Base-by-base conservation (phyloP, 2,329 filamentous ascomycete genomes). In the Gremmenia infestans region DNA sequence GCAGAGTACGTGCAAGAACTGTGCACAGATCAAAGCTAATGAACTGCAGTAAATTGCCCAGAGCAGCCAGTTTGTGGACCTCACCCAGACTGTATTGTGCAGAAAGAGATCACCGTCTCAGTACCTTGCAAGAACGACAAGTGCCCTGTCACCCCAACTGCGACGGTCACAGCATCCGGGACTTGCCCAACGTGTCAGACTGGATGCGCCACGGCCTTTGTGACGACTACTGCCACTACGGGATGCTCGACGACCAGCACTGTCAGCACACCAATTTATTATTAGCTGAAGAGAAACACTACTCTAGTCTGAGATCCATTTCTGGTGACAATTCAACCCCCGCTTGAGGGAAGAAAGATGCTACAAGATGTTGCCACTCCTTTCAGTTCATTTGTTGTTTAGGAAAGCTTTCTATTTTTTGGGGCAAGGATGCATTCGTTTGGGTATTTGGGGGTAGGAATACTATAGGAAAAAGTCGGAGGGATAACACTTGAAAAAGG, bases 131-230 rank as follows among this genome's bases (percentile, higher is more conserved):
- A 40, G 4, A 50, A 63, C 17, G 42, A 48, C 8, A 47, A 47
- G 8, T 63, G 63, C 47, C 57, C 60, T n/a, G 46, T 39, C 22
- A 65, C 63, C 22, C 56, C 62, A 43, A 65, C 63, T 2, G 58
- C 58, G 7, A 64, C 60, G 6, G 56, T 57, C 4, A 63, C 63
- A 22, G 58, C 35, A 6, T 25, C 53, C 14, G 48, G 32, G 8
- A 43, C 17, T 7, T 64, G 59, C 46, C 45, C 56, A 19, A 60
- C 47, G 25, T 65, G 62, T 51, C 50, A 56, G 19, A 54, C n/a
- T 17, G 59, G 59, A 4, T 64, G 62, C 36, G 51, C 2, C 1
- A 62, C 55, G 12, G 28, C 47, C 15, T 15, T 53, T 22, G 37
- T 49, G 39, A 61, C 56, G n/a, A 28, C 53, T 15, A 63, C 54